phyloP scores from a whole-genome alignment of 2,329 filamentous ascomycete genomes.

The Coleophoma eucalyptorum region DNA sequence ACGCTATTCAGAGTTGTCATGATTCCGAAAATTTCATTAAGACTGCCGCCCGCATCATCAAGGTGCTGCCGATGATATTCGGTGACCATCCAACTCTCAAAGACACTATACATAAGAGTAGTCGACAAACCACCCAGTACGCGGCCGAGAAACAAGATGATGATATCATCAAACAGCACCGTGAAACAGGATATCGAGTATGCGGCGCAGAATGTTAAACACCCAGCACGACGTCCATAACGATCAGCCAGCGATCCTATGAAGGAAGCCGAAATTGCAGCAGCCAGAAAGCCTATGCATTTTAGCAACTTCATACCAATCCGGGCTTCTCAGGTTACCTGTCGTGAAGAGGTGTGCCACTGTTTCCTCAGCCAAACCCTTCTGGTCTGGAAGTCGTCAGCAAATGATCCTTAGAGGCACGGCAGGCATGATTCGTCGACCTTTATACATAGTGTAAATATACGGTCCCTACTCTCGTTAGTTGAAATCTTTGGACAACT shows the following conservation, averaged over 20 bases:
- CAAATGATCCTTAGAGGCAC: not conserved
- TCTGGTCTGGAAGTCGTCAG: conserved; percentile 12
- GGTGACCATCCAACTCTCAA: conserved; percentile 60
- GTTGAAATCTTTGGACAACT: no score
- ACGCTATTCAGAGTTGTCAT: conserved; percentile 48
- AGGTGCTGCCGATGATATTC: conserved; percentile 45
- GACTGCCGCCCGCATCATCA: conserved; percentile 31
- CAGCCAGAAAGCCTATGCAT: conserved; percentile 15
- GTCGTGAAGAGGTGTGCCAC: conserved; percentile 20
- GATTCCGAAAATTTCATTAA: conserved; percentile 47
- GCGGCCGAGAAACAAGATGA: conserved; percentile 46
- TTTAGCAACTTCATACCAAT: not conserved
- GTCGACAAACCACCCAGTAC: conserved; percentile 51
- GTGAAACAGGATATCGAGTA: conserved; percentile 49
- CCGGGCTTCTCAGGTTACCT: not conserved
- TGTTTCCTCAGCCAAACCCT: conserved; percentile 17
- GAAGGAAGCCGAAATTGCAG: conserved; percentile 19
- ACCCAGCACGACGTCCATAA: conserved; percentile 39
- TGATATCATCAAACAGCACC: conserved; percentile 38
- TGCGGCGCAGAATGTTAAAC: conserved; percentile 48
- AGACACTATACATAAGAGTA: conserved; percentile 53
- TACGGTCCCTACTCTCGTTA: conserved; percentile 14
- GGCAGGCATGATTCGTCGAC: conserved; percentile 1
- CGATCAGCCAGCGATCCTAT: conserved; percentile 18
- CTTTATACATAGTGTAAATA: conserved; percentile 24